These are phyloP conservation scores for Didymella exigua DNA, from an alignment of 2,329 filamentous ascomycete genomes.

Conservation along the genomic window DNA sequence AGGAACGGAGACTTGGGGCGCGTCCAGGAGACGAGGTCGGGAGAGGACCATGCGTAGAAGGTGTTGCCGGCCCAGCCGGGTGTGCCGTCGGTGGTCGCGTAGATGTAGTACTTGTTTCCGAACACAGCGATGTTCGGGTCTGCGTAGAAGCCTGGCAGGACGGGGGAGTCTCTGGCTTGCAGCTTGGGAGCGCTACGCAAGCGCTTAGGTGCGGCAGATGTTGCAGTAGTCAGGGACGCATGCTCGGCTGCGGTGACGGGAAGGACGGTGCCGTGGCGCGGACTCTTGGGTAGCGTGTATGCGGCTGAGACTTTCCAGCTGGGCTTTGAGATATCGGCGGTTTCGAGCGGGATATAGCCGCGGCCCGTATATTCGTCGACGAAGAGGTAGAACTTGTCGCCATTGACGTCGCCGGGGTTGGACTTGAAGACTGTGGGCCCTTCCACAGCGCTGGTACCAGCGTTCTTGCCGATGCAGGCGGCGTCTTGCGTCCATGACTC, in stretches of 20 bases:
- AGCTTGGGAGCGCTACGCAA: background rate
- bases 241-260: conserved; percentile 58
- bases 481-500: conserved; percentile 53
- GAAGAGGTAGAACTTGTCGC: conserved; percentile 62
- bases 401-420: conserved; percentile 57
- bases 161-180: conserved; percentile 22
- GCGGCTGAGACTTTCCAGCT: conserved; percentile 55
- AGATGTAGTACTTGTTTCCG: conserved; percentile 34
- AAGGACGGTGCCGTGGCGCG: conserved; percentile 61
- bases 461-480: conserved; percentile 58
- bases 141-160: conserved; percentile 33
- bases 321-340: conserved; percentile 56
- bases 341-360: conserved; percentile 62
- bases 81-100: conserved; percentile 36
- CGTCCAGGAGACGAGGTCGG: conserved; percentile 35
- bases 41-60: conserved; percentile 37
- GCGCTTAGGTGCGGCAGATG: background rate
- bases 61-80: conserved; percentile 34
- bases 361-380: conserved; percentile 60
- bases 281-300: conserved; percentile 57
- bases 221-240: conserved; percentile 34
- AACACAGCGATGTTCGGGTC: conserved; percentile 39
- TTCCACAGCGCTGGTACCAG: conserved; percentile 57
- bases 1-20: conserved; percentile 30
- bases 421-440: conserved; percentile 60